These are phyloP conservation scores for Venturiaceae sp. DNA, from an alignment of 2,329 filamentous ascomycete species.

Conservation along the genomic window DNA sequence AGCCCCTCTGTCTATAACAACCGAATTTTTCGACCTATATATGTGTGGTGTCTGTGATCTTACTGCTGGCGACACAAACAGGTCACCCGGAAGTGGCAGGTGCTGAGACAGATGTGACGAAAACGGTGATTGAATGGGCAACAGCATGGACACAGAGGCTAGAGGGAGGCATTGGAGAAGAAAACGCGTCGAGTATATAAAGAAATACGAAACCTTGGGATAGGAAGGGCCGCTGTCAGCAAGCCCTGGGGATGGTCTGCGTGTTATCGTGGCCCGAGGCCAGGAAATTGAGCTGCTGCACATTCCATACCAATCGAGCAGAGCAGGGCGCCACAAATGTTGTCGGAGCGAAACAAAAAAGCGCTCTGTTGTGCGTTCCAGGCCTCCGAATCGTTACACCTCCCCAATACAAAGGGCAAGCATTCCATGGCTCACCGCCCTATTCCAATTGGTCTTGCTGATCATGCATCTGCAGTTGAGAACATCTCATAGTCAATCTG, in stretches of 20 bases:
- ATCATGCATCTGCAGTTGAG: background rate
- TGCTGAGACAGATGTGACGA: background rate
- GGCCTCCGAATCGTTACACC: background rate
- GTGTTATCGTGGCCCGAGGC: background rate
- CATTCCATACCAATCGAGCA: background rate
- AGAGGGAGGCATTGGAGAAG: background rate
- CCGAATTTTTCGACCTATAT: background rate
- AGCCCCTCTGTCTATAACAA: background rate
- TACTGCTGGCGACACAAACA: background rate
- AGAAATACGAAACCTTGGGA: background rate
- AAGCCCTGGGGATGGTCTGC: background rate
- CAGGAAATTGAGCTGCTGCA: background rate
- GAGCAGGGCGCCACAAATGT: background rate
- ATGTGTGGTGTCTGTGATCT: background rate
- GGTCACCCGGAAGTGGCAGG: background rate
- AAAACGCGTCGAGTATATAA: background rate
- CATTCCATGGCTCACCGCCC: background rate
- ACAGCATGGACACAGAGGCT: background rate
- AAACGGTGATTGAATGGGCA: background rate
- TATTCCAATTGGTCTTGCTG: background rate
- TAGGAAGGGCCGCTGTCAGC: background rate
- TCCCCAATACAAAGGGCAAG: background rate
- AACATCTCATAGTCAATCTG: background rate
- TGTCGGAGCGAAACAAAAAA: background rate
- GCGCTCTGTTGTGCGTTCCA: background rate